Evolutionary conservation across 164 flowering plant species (phyloP), one percentile per base, ranked within the genome.

Genomic region (Litsea cubeba): DNA sequence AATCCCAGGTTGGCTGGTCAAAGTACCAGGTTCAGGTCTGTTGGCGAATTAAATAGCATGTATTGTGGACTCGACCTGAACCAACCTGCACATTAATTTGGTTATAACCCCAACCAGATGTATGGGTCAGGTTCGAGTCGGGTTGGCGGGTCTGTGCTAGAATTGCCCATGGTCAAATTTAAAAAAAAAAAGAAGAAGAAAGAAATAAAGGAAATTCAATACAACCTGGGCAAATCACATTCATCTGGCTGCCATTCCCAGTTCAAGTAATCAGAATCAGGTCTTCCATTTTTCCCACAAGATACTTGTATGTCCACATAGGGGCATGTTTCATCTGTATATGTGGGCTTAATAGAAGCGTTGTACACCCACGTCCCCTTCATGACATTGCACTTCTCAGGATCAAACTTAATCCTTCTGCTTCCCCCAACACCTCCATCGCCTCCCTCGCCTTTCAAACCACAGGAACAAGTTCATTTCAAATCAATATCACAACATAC

Each of bases 191-290:
- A 54, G 1, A n/a, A n/a, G n/a, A n/a, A 20, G 60, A n/a, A 54
- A 54, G 7, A 15, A 54, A 0, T 15, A 54, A 54, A 3, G 4
- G 46, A 40, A 40, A 40, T 40, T 40, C 46, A 40, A 54, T 54
- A 14, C 71, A 50, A 90, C 98, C 93, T 90, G 1, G 95, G 98
- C 82, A 94, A 79, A 35, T 73, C 78, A 63, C 99, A 96, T 35
- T 90, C 92, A 57, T 90, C 95, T 0, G 94, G 98, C 81, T 89
- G 91, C 99, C 99, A 96, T 69, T 90, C 87, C 99, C 99, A 96
- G 68, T 85, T 81, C 10, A 74, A 89, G 67, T 96, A 92, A 64
- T 87, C 91, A 1, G 88, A 83, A 76, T 96, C 97, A 0, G 66
- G 85, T 74, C 97, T 76, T 23, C 99, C 99, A 73, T 96, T 93